phyloP scores from a whole-genome alignment of 441 rosid species.

The Cnidoscolus chayamansa region DNA sequence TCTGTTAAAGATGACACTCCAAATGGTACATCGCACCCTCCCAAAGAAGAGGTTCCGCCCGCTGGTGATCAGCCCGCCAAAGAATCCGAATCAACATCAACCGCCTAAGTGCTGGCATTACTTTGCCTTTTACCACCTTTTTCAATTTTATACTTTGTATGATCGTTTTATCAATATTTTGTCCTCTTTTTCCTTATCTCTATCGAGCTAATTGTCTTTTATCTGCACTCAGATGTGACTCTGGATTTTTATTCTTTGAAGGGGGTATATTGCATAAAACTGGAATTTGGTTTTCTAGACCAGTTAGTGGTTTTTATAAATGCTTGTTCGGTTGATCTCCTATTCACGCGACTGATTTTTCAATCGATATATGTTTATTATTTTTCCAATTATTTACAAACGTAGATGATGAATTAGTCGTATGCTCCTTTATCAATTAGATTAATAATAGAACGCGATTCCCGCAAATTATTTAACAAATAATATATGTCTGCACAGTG shows the following conservation, averaged over 20 bases:
- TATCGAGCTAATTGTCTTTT: neutral
- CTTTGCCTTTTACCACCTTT: slow-evolving; percentile 1
- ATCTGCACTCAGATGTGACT: slow-evolving; percentile 2
- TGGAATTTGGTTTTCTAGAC: slow-evolving; percentile 7
- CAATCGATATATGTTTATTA: neutral
- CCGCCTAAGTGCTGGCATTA: slow-evolving; percentile 29
- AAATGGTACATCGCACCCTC: slow-evolving; percentile 25
- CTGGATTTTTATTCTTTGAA: slow-evolving; percentile 7
- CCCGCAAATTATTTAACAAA: too few relatives aligned
- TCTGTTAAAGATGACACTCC: slow-evolving; percentile 32
- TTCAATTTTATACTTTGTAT: slow-evolving; percentile 15
- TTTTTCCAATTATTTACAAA: too few relatives aligned
- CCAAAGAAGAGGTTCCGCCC: slow-evolving; percentile 33
- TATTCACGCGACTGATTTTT: neutral
- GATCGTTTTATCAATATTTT: slow-evolving; percentile 16
- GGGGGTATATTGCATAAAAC: slow-evolving; percentile 16
- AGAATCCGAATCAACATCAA: slow-evolving; percentile 35
- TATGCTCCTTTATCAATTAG: too few relatives aligned
- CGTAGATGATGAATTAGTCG: too few relatives aligned
- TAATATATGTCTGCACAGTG: too few relatives aligned
- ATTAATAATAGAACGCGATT: too few relatives aligned
- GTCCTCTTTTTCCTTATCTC: slow-evolving; percentile 11
- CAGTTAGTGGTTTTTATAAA: neutral
- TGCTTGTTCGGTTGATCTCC: neutral
- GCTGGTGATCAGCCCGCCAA: slow-evolving; percentile 29